phyloP scores from a whole-genome alignment of 208 protist genomes.

The Trichomonas gallinae region DNA sequence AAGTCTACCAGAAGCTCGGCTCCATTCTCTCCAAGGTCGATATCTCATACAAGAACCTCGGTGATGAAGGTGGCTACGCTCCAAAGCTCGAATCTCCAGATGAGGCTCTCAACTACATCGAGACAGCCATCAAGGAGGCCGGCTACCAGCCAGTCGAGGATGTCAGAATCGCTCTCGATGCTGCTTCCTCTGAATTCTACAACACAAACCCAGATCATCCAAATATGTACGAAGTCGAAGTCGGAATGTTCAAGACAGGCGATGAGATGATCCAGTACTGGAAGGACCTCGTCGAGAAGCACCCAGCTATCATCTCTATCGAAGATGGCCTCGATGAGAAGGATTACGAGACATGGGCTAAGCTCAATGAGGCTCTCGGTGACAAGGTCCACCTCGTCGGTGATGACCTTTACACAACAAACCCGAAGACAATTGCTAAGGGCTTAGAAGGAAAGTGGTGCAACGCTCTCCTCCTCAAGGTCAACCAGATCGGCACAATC shows the following conservation, averaged over 20 bases:
- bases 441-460: constrained; percentile 66
- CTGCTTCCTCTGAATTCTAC: constrained; percentile 92
- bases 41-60: constrained; percentile 67
- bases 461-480: constrained; percentile 92
- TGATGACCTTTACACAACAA: constrained; percentile 93
- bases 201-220: constrained; percentile 72
- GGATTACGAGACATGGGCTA: constrained; percentile 46
- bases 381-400: constrained; percentile 73
- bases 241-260: constrained; percentile 4
- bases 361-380: constrained; percentile 23
- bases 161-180: constrained; percentile 93
- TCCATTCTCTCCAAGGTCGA: constrained; percentile 79
- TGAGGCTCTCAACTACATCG: constrained; percentile 44
- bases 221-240: constrained; percentile 57
- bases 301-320: constrained; percentile 68
- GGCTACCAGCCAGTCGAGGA: constrained; percentile 62
- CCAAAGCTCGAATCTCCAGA: constrained; percentile 54
- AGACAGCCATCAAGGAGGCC: constrained; percentile 79
- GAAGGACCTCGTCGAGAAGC: constrained; percentile 20
- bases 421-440: constrained; percentile 77
- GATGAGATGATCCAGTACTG: constrained; percentile 34
- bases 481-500: constrained; percentile 95
- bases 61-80: constrained; percentile 89
- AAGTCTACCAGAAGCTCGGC: constrained; percentile 95
- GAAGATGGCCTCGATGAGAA: constrained; percentile 98